A percentile compares a stretch with the other conserved stretches of the same genome.
phyloP scores from a whole-genome alignment of 1,284 basidiomycete genomes.

The Mycena citricolor region DNA sequence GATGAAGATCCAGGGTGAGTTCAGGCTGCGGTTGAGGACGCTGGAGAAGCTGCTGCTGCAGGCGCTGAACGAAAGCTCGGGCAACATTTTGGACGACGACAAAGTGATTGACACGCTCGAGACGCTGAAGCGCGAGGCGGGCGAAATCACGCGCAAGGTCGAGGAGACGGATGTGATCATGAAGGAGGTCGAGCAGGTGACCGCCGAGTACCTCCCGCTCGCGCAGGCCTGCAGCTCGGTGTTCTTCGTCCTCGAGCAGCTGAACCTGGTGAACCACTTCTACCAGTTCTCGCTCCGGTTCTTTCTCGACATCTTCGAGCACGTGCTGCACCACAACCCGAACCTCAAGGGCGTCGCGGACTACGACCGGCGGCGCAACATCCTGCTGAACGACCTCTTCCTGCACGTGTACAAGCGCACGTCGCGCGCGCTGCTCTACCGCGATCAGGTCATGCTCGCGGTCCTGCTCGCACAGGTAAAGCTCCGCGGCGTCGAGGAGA shows the following conservation, averaged over 20 bases:
- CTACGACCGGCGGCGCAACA: conserved; percentile 71
- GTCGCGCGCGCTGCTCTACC: conserved; percentile 87
- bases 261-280: conserved; percentile 94
- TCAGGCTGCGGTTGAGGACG: conserved; percentile 88
- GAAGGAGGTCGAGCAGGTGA: conserved; percentile 95
- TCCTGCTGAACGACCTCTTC: conserved; percentile 92
- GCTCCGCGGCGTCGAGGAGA: conserved; percentile 74
- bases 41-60: conserved; percentile 93
- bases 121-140: conserved; percentile 95
- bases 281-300: conserved; percentile 98
- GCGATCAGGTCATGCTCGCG: conserved; percentile 90
- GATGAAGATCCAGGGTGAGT: conserved; percentile 98
- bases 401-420: conserved; percentile 87
- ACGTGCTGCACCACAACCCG: conserved; percentile 89
- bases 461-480: conserved; percentile 91
- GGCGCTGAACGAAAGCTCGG: conserved; percentile 94
- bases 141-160: conserved; percentile 95
- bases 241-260: conserved; percentile 96
- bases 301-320: conserved; percentile 99
- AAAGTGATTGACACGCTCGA: conserved; percentile 98
- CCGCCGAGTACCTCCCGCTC: conserved; percentile 90
- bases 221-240: conserved; percentile 96
- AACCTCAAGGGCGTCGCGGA: conserved; percentile 82
- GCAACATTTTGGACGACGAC: conserved; percentile 98
- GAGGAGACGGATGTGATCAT: conserved; percentile 96